These are phyloP conservation scores for Xylaria sp. DNA, from an alignment of 2,329 filamentous ascomycete species.

Conservation along the genomic window DNA sequence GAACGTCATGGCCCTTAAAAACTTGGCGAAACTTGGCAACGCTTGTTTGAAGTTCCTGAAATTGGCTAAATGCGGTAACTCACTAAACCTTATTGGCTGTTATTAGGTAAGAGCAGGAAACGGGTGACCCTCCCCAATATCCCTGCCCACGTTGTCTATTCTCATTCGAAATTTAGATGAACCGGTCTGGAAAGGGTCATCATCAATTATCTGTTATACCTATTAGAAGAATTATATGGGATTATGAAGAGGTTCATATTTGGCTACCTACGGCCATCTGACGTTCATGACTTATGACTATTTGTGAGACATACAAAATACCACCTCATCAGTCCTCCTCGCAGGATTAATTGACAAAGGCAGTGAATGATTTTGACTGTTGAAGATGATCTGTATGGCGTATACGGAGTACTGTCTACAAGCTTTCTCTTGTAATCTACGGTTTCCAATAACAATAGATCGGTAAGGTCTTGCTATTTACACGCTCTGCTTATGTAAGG, in stretches of 20 bases:
- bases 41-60: constrained; percentile 33
- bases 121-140: too few relatives aligned
- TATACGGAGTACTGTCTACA: not conserved
- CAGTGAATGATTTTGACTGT: not conserved
- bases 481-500: too few relatives aligned
- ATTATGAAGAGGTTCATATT: too few relatives aligned
- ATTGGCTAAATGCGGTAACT: not conserved
- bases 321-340: too few relatives aligned
- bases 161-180: not conserved
- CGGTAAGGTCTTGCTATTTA: too few relatives aligned
- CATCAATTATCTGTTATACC: too few relatives aligned
- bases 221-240: too few relatives aligned
- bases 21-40: constrained; percentile 44
- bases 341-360: too few relatives aligned
- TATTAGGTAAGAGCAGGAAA: constrained; percentile 3
- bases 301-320: too few relatives aligned
- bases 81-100: not conserved
- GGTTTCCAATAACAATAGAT: not conserved
- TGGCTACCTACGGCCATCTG: too few relatives aligned
- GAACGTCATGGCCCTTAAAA: constrained; percentile 42
- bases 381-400: not conserved
- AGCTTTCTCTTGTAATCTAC: not conserved
- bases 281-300: too few relatives aligned
- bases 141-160: too few relatives aligned
- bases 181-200: not conserved